Percentiles rank a stretch among this genome's conserved stretches.
These are phyloP conservation scores for Pyrenochaeta sp. DNA, from an alignment of 2,329 filamentous ascomycete genomes.

Conservation along the genomic window DNA sequence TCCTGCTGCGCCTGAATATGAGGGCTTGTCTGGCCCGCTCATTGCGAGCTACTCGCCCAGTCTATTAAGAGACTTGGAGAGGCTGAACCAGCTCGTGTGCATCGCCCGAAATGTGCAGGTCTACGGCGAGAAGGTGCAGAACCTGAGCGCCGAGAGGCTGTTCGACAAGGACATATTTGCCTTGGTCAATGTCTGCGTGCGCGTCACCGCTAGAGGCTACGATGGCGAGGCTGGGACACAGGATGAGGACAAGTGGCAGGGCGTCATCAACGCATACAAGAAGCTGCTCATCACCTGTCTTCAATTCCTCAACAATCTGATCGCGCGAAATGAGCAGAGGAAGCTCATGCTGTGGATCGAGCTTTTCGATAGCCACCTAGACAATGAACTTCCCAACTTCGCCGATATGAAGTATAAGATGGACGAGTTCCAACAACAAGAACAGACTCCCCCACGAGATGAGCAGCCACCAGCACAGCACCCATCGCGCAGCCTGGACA, in stretches of 20 bases:
- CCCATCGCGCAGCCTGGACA: conserved; percentile 36
- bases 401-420: conserved; percentile 49
- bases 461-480: conserved; percentile 20
- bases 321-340: conserved; percentile 70
- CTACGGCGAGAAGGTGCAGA: conserved; percentile 67
- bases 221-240: conserved; percentile 69
- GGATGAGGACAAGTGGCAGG: conserved; percentile 72
- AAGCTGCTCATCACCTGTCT: conserved; percentile 70
- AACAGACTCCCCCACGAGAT: conserved; percentile 24
- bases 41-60: conserved; percentile 68
- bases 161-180: conserved; percentile 70
- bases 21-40: conserved; percentile 66
- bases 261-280: conserved; percentile 71
- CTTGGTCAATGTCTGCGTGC: conserved; percentile 69
- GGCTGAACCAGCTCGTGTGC: conserved; percentile 68
- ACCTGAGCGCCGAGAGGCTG: conserved; percentile 66
- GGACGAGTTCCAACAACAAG: conserved; percentile 38
- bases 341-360: conserved; percentile 72
- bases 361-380: conserved; percentile 66
- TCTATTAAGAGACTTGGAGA: conserved; percentile 68
- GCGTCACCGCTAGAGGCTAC: conserved; percentile 70
- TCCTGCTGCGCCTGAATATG: conserved; percentile 63
- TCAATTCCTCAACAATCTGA: conserved; percentile 73
- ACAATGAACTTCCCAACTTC: conserved; percentile 49
- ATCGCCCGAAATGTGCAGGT: conserved; percentile 70